phyloP scores from a whole-genome alignment of 176 grass and related monocot species.

The Zoysia pacifica region DNA sequence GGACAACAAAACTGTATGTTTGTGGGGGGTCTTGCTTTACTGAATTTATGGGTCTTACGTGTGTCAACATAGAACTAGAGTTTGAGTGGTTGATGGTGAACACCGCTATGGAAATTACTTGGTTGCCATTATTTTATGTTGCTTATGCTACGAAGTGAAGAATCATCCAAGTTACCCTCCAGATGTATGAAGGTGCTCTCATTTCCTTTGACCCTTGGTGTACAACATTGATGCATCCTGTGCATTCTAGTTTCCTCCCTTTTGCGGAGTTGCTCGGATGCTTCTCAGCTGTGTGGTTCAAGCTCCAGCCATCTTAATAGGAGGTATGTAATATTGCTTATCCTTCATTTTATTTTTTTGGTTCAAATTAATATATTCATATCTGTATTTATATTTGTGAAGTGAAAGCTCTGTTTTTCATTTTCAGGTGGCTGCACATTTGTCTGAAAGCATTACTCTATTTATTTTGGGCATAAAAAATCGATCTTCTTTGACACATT shows the following conservation, averaged over 20 bases:
- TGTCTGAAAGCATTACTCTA: not conserved
- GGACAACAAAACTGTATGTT: conserved; percentile 52
- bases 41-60: conserved; percentile 48
- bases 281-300: not conserved
- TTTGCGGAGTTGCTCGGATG: not conserved
- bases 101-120: conserved; percentile 51
- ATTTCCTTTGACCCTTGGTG: conserved; percentile 10
- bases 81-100: conserved; percentile 52
- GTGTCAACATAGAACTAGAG: conserved; percentile 60
- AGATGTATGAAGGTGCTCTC: conserved; percentile 39
- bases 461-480: conserved; percentile 28
- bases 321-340: conserved; percentile 41
- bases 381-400: not conserved
- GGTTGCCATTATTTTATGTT: conserved; percentile 54
- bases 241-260: not conserved
- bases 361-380: not conserved
- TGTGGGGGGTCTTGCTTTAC: conserved; percentile 61
- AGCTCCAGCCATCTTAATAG: conserved; percentile 42
- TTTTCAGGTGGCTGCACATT: conserved; percentile 47
- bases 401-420: not conserved
- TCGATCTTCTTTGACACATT: conserved; percentile 16
- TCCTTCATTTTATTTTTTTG: not conserved
- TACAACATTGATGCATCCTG: conserved; percentile 8
- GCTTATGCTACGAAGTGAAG: conserved; percentile 30
- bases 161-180: conserved; percentile 30